Base-by-base conservation (phyloP, 768 basidiomycete genomes). In the Hericium erinaceus region DNA sequence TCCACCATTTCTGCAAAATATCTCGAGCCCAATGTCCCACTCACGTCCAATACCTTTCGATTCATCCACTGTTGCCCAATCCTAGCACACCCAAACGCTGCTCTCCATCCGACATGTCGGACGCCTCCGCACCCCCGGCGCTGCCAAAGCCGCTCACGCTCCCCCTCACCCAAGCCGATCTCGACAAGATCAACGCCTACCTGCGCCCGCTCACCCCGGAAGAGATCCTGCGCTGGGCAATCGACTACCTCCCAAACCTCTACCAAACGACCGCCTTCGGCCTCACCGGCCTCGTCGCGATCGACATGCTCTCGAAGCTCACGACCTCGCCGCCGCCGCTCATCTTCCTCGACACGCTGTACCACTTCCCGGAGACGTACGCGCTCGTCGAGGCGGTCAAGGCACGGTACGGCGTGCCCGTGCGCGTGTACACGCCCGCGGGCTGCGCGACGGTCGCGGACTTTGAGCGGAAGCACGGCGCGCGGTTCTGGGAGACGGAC, bases 191-290 rank as follows among this genome's bases (percentile, higher is more conserved):
- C 74, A 98, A 98, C 68, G 76, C 74, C 10, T 73, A 91, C 66
- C 84, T 99, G 9, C 76, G 76, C 39, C 67, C 77, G 1, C 81
- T 92, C 59, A 77, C 83, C 0, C 92, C 97, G 1, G 85, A 92
- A 63, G 80, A 92, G 60, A 92, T 98, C 62, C 79, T 99, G 55
- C 65, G 69, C 67, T 98, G 95, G 95, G 92, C 87, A 1, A 68
- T 93, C 52, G 79, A 81, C 48, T 77, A 91, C 64, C 74, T 98
- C 16, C 89, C 93, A 0, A 78, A 80, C 7, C 75, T 98, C 18
- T 85, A 84, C 71, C 95, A 99, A 69, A 98, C 97, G 6, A 98
- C 95, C 5, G 95, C 97, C 0, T 95, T 99, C 67, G 97, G 97
- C 7, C 78, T 98, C 58, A 98, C 95, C 0, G 95, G 97, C 10